phyloP scores from a whole-genome alignment of 805 yeast species.

The Yamadazyma philogaea region DNA sequence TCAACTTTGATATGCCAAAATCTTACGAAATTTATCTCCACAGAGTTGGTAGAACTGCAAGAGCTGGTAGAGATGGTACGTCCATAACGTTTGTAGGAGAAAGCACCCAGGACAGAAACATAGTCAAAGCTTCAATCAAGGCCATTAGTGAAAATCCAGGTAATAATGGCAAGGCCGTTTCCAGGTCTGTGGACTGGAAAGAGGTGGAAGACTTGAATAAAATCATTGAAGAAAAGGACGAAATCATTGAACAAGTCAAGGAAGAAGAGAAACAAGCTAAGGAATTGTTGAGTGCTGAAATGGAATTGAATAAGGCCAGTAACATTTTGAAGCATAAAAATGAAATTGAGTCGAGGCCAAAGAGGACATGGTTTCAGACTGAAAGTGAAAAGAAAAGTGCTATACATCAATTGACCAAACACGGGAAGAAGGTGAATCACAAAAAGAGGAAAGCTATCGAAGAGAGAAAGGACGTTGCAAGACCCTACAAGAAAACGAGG shows the following conservation, averaged over 20 bases:
- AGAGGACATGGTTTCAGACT: conserved; percentile 92
- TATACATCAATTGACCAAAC: conserved; percentile 41
- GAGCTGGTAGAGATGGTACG: conserved; percentile 96
- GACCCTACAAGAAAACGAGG: conserved; percentile 79
- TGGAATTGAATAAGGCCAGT: conserved; percentile 82
- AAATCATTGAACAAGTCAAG: conserved; percentile 68
- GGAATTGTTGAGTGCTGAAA: conserved; percentile 83
- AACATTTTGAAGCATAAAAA: conserved; percentile 74
- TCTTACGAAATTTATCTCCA: conserved; percentile 87
- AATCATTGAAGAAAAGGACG: conserved; percentile 57
- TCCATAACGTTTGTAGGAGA: conserved; percentile 95
- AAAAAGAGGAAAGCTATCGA: conserved; percentile 72
- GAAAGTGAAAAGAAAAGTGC: conserved; percentile 50
- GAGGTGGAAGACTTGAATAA: conserved; percentile 69
- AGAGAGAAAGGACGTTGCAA: conserved; percentile 48
- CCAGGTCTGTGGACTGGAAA: conserved; percentile 88
- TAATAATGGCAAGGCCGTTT: conserved; percentile 63
- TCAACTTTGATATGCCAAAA: conserved; percentile 95
- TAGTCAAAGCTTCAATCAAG: conserved; percentile 87
- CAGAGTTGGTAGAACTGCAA: conserved; percentile 98
- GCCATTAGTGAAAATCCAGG: conserved; percentile 42
- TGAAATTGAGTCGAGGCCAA: conserved; percentile 87
- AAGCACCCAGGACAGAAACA: conserved; percentile 75
- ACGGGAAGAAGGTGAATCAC: conserved; percentile 56
- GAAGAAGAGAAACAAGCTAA: conserved; percentile 88